These are phyloP conservation scores for Kodamaea plutei DNA, from an alignment of 1,139 yeast genomes.

Conservation along the genomic window DNA sequence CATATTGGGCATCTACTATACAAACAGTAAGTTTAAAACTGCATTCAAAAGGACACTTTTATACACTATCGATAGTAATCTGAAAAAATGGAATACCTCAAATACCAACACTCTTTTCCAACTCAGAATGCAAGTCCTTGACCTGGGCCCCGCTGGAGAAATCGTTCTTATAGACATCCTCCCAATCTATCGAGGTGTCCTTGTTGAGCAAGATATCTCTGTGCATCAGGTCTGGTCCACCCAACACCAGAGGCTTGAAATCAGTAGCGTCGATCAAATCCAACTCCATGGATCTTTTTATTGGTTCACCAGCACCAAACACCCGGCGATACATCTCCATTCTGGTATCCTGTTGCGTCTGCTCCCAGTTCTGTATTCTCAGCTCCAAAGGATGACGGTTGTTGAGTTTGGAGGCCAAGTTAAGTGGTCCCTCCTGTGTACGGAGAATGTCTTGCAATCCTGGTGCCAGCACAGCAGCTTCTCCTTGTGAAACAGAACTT, in stretches of 20 bases:
- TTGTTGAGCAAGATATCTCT: slow-evolving; percentile 74
- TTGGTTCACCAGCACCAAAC: slow-evolving; percentile 92
- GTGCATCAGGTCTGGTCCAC: slow-evolving; percentile 57
- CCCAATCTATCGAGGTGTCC: slow-evolving; percentile 85
- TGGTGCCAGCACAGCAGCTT: slow-evolving; percentile 56
- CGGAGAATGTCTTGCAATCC: slow-evolving; percentile 57
- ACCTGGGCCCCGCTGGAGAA: slow-evolving; percentile 37
- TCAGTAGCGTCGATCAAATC: slow-evolving; percentile 71
- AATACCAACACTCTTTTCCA: slow-evolving; percentile 52
- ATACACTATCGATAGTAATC: too few species aligned
- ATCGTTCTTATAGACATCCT: slow-evolving; percentile 73
- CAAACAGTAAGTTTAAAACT: too few species aligned
- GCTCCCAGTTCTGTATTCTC: slow-evolving; percentile 76
- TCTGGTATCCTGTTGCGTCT: slow-evolving; percentile 63
- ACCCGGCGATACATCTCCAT: slow-evolving; percentile 77
- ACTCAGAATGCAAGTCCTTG: slow-evolving; percentile 62
- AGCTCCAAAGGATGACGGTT: slow-evolving; percentile 85
- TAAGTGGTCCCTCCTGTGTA: slow-evolving; percentile 55
- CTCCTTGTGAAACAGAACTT: slow-evolving; percentile 47
- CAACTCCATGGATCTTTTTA: slow-evolving; percentile 84
- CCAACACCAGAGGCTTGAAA: slow-evolving; percentile 59
- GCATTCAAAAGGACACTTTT: too few species aligned
- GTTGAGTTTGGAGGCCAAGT: slow-evolving; percentile 65
- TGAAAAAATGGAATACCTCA: slow-evolving; percentile 15
- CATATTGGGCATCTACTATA: too few species aligned